A percentile compares a stretch with the other conserved stretches of the same genome.
phyloP scores from a whole-genome alignment of 2,329 filamentous ascomycete genomes.

The Thielaviopsis populi region DNA sequence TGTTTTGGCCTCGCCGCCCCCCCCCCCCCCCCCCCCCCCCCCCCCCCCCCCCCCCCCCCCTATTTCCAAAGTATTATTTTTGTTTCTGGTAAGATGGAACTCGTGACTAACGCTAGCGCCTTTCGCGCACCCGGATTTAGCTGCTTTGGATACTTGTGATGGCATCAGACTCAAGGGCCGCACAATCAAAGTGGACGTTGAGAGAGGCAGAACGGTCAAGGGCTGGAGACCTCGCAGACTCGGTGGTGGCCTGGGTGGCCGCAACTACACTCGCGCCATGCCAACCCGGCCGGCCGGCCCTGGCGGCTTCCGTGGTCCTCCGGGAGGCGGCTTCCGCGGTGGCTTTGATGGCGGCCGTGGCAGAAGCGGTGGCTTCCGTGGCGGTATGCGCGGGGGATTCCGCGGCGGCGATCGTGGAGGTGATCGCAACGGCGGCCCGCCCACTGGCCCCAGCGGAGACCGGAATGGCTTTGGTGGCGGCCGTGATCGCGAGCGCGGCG shows the following conservation, averaged over 20 bases:
- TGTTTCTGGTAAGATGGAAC: constrained; percentile 35
- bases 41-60: neutral
- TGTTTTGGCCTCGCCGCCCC: too few species aligned
- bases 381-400: constrained; percentile 29
- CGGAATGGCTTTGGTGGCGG: constrained; percentile 33
- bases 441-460: constrained; percentile 42
- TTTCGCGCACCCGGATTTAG: constrained; percentile 46
- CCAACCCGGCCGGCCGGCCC: constrained; percentile 55
- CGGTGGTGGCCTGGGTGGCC: constrained; percentile 80
- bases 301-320: constrained; percentile 40
- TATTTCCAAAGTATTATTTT: constrained; percentile 12
- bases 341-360: constrained; percentile 35
- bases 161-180: constrained; percentile 86
- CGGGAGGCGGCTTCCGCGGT: constrained; percentile 34
- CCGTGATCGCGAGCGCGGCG: constrained; percentile 32
- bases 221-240: constrained; percentile 87
- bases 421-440: constrained; percentile 27
- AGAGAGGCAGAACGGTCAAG: constrained; percentile 84
- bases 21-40: too few species aligned
- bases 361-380: constrained; percentile 39
- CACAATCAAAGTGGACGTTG: constrained; percentile 85
- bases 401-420: constrained; percentile 32
- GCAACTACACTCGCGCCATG: constrained; percentile 76
- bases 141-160: constrained; percentile 75
- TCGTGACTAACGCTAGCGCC: constrained; percentile 51